Percentiles rank a stretch among this genome's conserved stretches.
These are phyloP conservation scores for Papilionanthe hybrid DNA, from an alignment of 116 monocot genomes.

Conservation along the genomic window DNA sequence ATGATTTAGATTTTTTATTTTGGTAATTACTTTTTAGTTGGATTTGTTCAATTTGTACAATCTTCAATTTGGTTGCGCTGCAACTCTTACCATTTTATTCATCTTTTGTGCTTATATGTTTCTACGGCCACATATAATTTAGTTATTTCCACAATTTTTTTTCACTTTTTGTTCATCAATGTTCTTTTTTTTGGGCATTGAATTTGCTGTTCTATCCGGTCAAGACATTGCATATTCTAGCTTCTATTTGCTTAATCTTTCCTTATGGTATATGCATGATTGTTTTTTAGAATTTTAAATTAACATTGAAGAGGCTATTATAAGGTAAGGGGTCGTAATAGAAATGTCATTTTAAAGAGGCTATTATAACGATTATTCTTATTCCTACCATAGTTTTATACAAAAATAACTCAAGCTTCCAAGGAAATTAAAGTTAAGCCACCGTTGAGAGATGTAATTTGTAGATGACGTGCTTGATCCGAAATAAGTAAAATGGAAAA, in stretches of 20 bases:
- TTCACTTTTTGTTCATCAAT: background rate
- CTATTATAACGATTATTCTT: background rate
- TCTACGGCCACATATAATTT: background rate
- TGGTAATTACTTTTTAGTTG: background rate
- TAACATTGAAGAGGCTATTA: too few species aligned
- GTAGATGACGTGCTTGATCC: background rate
- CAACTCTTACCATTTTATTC: background rate
- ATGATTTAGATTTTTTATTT: background rate
- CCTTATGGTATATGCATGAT: background rate
- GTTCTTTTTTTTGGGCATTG: background rate
- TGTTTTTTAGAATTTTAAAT: background rate
- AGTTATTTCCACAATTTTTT: background rate
- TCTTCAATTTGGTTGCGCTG: background rate
- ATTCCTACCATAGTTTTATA: background rate
- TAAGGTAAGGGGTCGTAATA: background rate
- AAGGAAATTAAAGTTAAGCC: background rate
- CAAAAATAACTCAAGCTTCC: background rate
- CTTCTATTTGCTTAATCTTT: background rate
- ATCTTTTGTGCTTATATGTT: background rate
- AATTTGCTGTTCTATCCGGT: too few species aligned
- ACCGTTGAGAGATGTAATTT: background rate
- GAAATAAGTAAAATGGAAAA: background rate
- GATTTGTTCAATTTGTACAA: background rate
- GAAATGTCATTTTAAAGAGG: background rate
- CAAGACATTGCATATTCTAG: background rate